Evolutionary conservation across 2,329 filamentous ascomycete genomes (phyloP).

Genomic region (Cryoendolithus antarcticus): DNA sequence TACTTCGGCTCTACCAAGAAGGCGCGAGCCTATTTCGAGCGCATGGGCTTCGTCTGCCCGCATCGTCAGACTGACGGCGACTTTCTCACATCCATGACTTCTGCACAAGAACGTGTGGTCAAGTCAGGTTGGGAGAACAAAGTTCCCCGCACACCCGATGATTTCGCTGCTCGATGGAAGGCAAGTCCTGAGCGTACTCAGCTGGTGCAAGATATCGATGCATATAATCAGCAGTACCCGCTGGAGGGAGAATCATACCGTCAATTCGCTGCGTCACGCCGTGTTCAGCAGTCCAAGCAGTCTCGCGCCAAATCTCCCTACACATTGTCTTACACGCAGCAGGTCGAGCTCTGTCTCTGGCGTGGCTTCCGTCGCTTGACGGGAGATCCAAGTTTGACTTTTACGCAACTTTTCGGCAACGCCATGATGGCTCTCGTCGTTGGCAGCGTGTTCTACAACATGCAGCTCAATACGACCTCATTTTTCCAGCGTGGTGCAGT

Average conservation of each 20-base stretch:
- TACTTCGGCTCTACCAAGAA: constrained; percentile 54
- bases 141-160: constrained; percentile 53
- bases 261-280: constrained; percentile 27
- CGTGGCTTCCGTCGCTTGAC: constrained; percentile 62
- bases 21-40: constrained; percentile 56
- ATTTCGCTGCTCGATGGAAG: constrained; percentile 43
- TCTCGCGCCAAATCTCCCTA: constrained; percentile 57
- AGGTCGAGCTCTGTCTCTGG: constrained; percentile 61
- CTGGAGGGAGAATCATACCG: constrained; percentile 32
- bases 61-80: constrained; percentile 61
- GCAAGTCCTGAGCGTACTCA: constrained; percentile 30
- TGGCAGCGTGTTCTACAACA: constrained; percentile 62
- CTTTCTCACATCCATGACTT: constrained; percentile 60
- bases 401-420: constrained; percentile 55
- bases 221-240: constrained; percentile 34
- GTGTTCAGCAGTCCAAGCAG: constrained; percentile 26
- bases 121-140: constrained; percentile 43
- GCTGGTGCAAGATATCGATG: constrained; percentile 35
- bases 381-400: constrained; percentile 59
- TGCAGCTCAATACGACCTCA: constrained; percentile 47
- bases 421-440: constrained; percentile 61
- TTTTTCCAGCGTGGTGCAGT: constrained; percentile 65
- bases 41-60: constrained; percentile 60
- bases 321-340: constrained; percentile 60
- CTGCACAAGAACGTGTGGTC: constrained; percentile 43